A percentile compares a stretch with the other conserved stretches of the same genome.
Evolutionary conservation across 1,284 basidiomycete genomes (phyloP).

Genomic region (Puccinia horiana): DNA sequence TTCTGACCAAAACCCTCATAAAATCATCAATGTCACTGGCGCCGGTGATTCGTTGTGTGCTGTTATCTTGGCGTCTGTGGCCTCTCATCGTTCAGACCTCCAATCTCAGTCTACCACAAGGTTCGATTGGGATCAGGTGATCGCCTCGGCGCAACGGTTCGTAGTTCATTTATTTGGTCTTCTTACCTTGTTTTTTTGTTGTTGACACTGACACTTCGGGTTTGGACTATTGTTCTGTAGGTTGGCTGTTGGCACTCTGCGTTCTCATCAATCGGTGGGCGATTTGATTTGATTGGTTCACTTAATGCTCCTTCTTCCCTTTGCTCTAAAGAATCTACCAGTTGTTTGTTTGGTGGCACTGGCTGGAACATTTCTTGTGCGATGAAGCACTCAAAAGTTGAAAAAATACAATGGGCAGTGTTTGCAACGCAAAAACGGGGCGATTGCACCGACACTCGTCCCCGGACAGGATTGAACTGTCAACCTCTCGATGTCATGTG

Average conservation of each 20-base stretch:
- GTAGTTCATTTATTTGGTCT: not conserved
- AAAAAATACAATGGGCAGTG: not conserved
- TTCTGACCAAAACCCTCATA: no score
- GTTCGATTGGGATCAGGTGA: constrained; percentile 20
- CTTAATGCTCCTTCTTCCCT: no score
- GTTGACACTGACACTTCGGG: not conserved
- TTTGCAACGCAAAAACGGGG: no score
- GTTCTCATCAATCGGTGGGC: constrained; percentile 16
- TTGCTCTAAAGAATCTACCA: no score
- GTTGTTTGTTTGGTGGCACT: no score
- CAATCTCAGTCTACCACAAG: not conserved
- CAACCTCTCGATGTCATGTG: constrained; percentile 35
- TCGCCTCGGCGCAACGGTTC: constrained; percentile 16
- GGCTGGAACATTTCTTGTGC: no score
- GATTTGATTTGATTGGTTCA: no score
- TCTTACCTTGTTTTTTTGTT: not conserved
- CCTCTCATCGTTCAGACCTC: not conserved
- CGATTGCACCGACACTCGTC: no score
- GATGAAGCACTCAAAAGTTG: not conserved
- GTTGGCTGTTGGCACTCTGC: constrained; percentile 3
- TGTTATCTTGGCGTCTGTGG: constrained; percentile 61
- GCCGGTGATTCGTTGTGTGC: constrained; percentile 87
- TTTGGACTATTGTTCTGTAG: not conserved
- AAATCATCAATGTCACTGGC: constrained; percentile 73
- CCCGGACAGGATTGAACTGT: constrained; percentile 50